Percentiles rank a stretch among this genome's conserved stretches.
phyloP scores from a whole-genome alignment of 768 basidiomycete species.

The Roridomyces roridus region DNA sequence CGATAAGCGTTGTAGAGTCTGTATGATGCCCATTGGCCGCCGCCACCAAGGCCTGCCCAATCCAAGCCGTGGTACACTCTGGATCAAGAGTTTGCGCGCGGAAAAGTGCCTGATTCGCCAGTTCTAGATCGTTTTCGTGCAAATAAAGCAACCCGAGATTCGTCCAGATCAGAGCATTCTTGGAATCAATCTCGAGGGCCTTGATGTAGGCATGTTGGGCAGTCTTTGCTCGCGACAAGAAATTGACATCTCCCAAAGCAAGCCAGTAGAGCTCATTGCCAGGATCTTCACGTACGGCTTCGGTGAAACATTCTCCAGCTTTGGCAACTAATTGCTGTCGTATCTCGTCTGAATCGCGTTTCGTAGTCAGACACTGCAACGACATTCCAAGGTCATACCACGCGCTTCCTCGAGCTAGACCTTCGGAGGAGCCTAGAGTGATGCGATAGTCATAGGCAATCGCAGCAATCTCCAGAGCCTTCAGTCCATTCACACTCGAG shows the following conservation, averaged over 20 bases:
- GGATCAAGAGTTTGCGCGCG: conserved; percentile 93
- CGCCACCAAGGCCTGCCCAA: conserved; percentile 85
- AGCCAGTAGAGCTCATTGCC: conserved; percentile 81
- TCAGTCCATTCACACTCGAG: conserved; percentile 34
- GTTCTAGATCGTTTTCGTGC: conserved; percentile 74
- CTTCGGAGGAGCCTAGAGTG: conserved; percentile 59
- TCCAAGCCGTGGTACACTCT: conserved; percentile 88
- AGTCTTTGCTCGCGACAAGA: conserved; percentile 67
- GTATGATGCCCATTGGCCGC: conserved; percentile 57
- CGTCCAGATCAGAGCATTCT: conserved; percentile 84
- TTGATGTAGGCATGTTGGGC: conserved; percentile 94
- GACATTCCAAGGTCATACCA: conserved; percentile 78
- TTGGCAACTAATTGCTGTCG: conserved; percentile 43
- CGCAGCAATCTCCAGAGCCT: conserved; percentile 58
- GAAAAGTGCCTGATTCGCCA: conserved; percentile 86
- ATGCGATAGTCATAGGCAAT: conserved; percentile 68
- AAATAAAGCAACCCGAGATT: conserved; percentile 90
- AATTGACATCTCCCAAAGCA: conserved; percentile 77
- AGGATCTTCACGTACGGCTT: conserved; percentile 77
- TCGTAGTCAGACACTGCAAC: conserved; percentile 55
- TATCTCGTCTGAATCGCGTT: conserved; percentile 35
- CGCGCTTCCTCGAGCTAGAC: conserved; percentile 57
- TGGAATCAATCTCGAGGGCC: conserved; percentile 84
- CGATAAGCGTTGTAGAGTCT: conserved; percentile 73
- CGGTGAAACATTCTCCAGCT: conserved; percentile 61